phyloP scores from a whole-genome alignment of 2,329 filamentous ascomycete genomes.

The Colletotrichum simmondsii region DNA sequence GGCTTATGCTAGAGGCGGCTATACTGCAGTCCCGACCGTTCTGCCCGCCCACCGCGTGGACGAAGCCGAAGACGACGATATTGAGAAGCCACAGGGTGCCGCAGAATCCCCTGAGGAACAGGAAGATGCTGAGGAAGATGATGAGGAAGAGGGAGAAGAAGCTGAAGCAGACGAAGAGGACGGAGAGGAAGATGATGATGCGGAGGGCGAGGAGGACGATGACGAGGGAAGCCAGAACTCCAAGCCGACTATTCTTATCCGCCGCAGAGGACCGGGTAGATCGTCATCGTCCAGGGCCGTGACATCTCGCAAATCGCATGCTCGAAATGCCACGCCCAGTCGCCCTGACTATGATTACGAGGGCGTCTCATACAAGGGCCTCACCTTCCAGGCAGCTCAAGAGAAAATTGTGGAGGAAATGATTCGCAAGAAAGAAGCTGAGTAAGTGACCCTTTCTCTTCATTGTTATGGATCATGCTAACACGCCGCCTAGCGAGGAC shows the following conservation, averaged over 20 bases:
- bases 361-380: conserved; percentile 72
- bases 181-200: conserved; percentile 42
- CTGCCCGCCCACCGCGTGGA: conserved; percentile 65
- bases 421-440: conserved; percentile 74
- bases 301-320: conserved; percentile 42
- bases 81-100: conserved; percentile 33
- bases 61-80: conserved; percentile 22
- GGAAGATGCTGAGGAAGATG: conserved; percentile 43
- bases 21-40: conserved; percentile 79
- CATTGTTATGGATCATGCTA: conserved; percentile 9
- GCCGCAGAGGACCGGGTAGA: conserved; percentile 49
- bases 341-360: conserved; percentile 65
- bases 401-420: conserved; percentile 85
- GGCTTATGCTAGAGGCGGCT: conserved; percentile 74
- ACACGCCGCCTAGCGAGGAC: conserved; percentile 64
- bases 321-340: conserved; percentile 48
- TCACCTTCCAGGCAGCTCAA: conserved; percentile 86
- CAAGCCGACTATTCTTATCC: conserved; percentile 49
- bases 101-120: conserved; percentile 39
- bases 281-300: conserved; percentile 47
- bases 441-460: conserved; percentile 56
- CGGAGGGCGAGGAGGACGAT: conserved; percentile 46
- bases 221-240: conserved; percentile 43
- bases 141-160: conserved; percentile 39
- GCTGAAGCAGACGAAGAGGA: conserved; percentile 40